These are phyloP conservation scores for Lindgomyces ingoldianus DNA, from an alignment of 495 filamentous ascomycete species.

Conservation along the genomic window DNA sequence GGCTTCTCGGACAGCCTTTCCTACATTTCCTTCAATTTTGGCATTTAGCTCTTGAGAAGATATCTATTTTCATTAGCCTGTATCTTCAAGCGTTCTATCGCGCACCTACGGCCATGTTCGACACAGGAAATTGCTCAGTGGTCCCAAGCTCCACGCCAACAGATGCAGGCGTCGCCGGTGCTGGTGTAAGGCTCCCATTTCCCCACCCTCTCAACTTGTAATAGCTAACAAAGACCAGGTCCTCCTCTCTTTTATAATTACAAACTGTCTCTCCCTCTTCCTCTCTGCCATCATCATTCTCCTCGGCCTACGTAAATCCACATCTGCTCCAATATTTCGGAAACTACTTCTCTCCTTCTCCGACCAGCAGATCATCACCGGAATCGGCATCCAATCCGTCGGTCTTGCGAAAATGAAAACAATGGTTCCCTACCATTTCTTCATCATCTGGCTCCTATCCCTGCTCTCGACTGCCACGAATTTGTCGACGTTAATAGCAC, in stretches of 20 bases:
- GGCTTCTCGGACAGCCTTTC: not conserved
- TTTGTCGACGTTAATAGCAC: constrained; percentile 56
- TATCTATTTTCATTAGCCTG: not conserved
- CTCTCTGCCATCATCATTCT: constrained; percentile 54
- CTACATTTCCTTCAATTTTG: not conserved
- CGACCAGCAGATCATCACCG: constrained; percentile 63
- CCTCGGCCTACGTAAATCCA: constrained; percentile 44
- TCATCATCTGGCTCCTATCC: constrained; percentile 63
- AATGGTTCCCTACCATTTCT: constrained; percentile 63
- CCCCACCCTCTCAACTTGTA: not conserved
- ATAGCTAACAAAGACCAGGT: constrained; percentile 42
- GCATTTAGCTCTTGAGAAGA: not conserved
- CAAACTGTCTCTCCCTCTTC: constrained; percentile 53
- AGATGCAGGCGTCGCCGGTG: constrained; percentile 60
- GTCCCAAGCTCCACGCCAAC: constrained; percentile 49
- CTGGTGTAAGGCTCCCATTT: constrained; percentile 51
- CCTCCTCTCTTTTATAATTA: constrained; percentile 62
- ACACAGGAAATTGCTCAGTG: constrained; percentile 51
- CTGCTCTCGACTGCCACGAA: constrained; percentile 60
- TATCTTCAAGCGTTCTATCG: not conserved
- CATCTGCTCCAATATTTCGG: constrained; percentile 51
- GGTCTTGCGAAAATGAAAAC: constrained; percentile 53
- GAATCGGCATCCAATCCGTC: constrained; percentile 59
- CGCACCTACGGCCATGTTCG: constrained; percentile 15
- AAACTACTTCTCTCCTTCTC: constrained; percentile 60